Evolutionary conservation across 768 basidiomycete genomes (phyloP).

Genomic region (Mycena indigotica): DNA sequence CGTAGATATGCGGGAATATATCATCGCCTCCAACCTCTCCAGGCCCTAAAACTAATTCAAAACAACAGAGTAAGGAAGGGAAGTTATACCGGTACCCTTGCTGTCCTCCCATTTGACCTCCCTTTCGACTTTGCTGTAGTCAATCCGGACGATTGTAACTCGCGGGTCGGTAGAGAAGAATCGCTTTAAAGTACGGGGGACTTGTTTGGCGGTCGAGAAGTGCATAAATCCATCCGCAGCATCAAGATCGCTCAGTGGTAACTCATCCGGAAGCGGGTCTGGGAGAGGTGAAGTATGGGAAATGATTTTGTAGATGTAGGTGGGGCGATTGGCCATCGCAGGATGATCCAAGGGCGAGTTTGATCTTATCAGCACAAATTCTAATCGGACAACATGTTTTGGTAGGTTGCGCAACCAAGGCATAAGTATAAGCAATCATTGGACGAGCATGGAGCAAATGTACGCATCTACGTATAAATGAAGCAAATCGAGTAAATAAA

Average conservation of each 20-base stretch:
- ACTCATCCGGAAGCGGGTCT: slow-evolving; percentile 41
- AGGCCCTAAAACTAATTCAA: slow-evolving; percentile 29
- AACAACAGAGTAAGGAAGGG: background rate
- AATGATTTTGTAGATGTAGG: slow-evolving; percentile 66
- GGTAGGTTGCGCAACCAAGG: no score
- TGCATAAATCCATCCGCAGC: slow-evolving; percentile 52
- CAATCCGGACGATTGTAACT: slow-evolving; percentile 47
- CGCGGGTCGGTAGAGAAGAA: slow-evolving; percentile 46
- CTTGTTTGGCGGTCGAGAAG: slow-evolving; percentile 54
- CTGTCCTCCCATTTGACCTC: slow-evolving; percentile 54
- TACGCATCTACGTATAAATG: slow-evolving; percentile 10
- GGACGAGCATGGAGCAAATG: slow-evolving; percentile 5
- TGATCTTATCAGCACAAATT: no score
- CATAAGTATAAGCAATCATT: no score
- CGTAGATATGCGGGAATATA: slow-evolving; percentile 59
- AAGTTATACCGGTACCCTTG: slow-evolving; percentile 31
- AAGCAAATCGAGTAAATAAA: slow-evolving; percentile 26
- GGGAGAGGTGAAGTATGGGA: slow-evolving; percentile 43
- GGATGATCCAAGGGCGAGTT: no score
- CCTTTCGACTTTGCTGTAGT: slow-evolving; percentile 41
- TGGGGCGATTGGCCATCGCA: slow-evolving; percentile 35
- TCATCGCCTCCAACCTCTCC: slow-evolving; percentile 48
- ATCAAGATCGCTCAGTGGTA: slow-evolving; percentile 57
- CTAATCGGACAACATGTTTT: no score
- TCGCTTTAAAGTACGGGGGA: slow-evolving; percentile 46